Base-by-base conservation (phyloP, 31 red algal species). In the Odonthalia washingtoniensis region DNA sequence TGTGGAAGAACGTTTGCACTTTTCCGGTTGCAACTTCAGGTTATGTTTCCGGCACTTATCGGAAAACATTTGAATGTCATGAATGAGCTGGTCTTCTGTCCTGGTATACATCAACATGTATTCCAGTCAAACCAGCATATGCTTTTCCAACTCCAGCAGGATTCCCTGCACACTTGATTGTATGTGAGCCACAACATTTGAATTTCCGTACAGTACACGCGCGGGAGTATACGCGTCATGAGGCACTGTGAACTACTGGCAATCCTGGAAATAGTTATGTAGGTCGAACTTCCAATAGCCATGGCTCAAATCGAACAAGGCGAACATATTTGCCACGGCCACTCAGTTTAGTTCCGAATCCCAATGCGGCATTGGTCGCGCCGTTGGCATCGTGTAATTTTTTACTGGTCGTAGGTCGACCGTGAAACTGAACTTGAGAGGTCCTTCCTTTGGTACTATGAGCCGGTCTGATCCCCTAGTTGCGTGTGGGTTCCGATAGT, bases 251-350 rank as follows among this genome's bases (percentile, higher is more conserved):
- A 89, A 81, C 3, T 40, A 30, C 14, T 79, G 68, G n/a, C 65
- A 38, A 32, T 24, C n/a, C 63, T 89, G 86, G 26, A n/a, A 45
- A 21, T 79, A 24, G 0, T 37, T 5, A 46, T 89, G 61, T 14
- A 89, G 40, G 3, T 74, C 75, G 17, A 63, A n/a, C 64, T 89
- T 39, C 63, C 75, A n/a, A n/a, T n/a, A n/a, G n/a, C n/a, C n/a
- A n/a, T n/a, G n/a, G n/a, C n/a, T n/a, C n/a, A n/a, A n/a, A 81
- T 89, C 86, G 42, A 89, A 66, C 34, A 60, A 18, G 6, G 74
- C 60, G 49, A 81, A 89, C 3, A 34, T n/a, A 66, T 4, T 38
- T 21, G 70, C 0, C 28, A 60, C 82, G 0, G 37, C 37, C 9
- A 86, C 9, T 57, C 21, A 14, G 49, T 9, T 57, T 57, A 57